Conservation (phyloP, 2,329 filamentous ascomycete genomes). For the Penicillium sp. region DNA sequence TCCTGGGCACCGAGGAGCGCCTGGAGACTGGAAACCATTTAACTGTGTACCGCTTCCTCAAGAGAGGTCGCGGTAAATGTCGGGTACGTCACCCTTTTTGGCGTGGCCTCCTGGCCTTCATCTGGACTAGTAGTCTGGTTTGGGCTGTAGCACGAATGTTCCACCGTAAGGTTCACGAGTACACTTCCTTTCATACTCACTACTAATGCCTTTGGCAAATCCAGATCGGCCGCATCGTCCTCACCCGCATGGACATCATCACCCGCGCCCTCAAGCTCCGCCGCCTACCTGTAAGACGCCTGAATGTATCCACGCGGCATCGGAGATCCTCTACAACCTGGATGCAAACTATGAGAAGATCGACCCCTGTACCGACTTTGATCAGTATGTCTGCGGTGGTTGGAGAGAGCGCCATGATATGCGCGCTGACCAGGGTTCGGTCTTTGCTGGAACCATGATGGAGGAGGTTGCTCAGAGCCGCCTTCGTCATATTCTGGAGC, state of each 20-base stretch:
- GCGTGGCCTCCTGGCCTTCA: conserved; percentile 5
- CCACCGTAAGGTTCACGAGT: conserved; percentile 3
- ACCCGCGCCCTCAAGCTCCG: conserved; percentile 10
- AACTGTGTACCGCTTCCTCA: conserved; percentile 3
- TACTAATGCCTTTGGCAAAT: not conserved
- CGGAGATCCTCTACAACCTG: conserved; percentile 62
- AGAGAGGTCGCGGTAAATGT: not conserved
- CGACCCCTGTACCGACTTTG: conserved; percentile 70
- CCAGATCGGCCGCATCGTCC: not conserved
- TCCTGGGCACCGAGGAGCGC: conserved; percentile 2
- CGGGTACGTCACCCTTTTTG: conserved; percentile 10
- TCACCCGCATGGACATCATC: not conserved
- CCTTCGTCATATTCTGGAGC: conserved; percentile 64
- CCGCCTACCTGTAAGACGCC: conserved; percentile 54
- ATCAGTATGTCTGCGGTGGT: conserved; percentile 66
- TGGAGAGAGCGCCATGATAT: conserved; percentile 66
- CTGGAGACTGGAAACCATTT: not conserved
- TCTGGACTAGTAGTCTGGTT: conserved; percentile 7
- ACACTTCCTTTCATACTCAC: not conserved
- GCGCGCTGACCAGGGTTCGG: conserved; percentile 61
- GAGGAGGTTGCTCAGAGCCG: conserved; percentile 59
- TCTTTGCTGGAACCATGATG: conserved; percentile 63
- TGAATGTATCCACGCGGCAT: conserved; percentile 64
- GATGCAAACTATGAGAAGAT: conserved; percentile 62
- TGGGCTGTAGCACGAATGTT: conserved; percentile 3